These are phyloP conservation scores for Friedmanniomyces simplex DNA, from an alignment of 495 filamentous ascomycete species.

Conservation along the genomic window DNA sequence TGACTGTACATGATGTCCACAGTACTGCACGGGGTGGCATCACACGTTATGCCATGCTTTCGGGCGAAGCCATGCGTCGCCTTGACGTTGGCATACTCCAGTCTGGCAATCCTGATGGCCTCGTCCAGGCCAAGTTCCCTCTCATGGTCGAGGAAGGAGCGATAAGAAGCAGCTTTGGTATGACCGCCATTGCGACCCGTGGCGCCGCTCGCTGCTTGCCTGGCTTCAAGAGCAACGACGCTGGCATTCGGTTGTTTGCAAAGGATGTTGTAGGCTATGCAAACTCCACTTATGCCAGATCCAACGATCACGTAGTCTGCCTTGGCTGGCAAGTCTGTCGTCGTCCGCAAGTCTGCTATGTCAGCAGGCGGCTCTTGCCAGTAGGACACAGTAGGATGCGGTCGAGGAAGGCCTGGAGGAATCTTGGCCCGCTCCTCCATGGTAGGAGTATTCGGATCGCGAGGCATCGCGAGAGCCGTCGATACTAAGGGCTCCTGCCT, in stretches of 20 bases:
- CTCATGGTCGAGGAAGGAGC: conserved; percentile 39
- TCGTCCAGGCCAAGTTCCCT: conserved; percentile 30
- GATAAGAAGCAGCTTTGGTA: conserved; percentile 54
- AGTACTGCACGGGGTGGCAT: conserved; percentile 41
- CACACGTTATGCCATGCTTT: conserved; percentile 43
- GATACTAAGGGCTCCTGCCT: background rate
- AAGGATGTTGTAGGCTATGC: conserved; percentile 49
- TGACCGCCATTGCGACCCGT: conserved; percentile 57
- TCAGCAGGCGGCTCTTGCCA: conserved; percentile 58
- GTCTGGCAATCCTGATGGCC: conserved; percentile 44
- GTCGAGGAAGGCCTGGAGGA: conserved; percentile 18
- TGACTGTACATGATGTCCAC: conserved; percentile 49
- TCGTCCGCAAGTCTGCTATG: conserved; percentile 45
- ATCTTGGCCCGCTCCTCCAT: conserved; percentile 17
- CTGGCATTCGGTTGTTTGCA: conserved; percentile 13
- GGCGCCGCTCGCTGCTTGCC: conserved; percentile 46
- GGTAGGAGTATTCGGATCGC: background rate
- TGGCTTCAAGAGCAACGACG: conserved; percentile 51
- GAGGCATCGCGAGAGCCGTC: background rate
- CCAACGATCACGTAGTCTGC: conserved; percentile 57
- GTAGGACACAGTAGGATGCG: conserved; percentile 55
- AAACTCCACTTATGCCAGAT: conserved; percentile 58
- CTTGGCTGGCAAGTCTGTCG: conserved; percentile 34
- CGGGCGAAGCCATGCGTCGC: conserved; percentile 44
- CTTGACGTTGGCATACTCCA: conserved; percentile 49